Conservation (phyloP, 768 basidiomycete species). For the Rhizopogon sp. region DNA sequence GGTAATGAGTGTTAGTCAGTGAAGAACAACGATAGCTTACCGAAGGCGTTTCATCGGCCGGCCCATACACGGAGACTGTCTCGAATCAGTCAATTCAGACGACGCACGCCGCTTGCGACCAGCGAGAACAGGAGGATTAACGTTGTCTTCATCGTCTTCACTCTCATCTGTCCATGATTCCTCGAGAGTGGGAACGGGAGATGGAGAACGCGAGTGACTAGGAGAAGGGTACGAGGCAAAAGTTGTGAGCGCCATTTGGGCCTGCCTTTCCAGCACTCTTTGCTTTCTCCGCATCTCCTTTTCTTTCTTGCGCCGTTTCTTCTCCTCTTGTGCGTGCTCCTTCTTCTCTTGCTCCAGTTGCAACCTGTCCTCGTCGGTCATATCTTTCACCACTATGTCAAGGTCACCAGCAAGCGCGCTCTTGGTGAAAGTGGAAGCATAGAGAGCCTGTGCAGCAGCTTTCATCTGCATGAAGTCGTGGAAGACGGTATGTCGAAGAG, state of each 20-base stretch:
- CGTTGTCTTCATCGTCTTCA: conserved; percentile 10
- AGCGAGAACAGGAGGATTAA: conserved; percentile 8
- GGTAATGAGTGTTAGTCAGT: background rate
- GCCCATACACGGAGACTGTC: background rate
- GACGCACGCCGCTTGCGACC: conserved; percentile 17
- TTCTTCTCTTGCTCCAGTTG: conserved; percentile 6
- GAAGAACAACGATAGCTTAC: conserved; percentile 1
- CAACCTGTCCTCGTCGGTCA: conserved; percentile 9
- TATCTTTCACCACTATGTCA: conserved; percentile 24
- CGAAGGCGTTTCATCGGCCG: conserved; percentile 19
- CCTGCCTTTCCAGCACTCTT: background rate
- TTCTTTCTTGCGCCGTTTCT: conserved; percentile 2
- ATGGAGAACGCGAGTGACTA: background rate
- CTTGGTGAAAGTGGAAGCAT: conserved; percentile 19
- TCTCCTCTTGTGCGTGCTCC: conserved; percentile 5
- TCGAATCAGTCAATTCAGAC: background rate
- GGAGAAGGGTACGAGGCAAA: conserved; percentile 15
- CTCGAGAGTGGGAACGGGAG: conserved; percentile 9
- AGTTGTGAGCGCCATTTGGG: background rate
- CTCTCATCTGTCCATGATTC: conserved; percentile 8
- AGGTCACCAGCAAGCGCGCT: conserved; percentile 26
- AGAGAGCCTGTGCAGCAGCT: conserved; percentile 21
- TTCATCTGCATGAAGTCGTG: conserved; percentile 28
- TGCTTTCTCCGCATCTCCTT: background rate
- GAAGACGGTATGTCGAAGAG: conserved; percentile 6